A percentile compares a stretch with the other conserved stretches of the same genome.
Evolutionary conservation across 257 asterid genomes (phyloP).

Genomic region (Solanum virginianum): DNA sequence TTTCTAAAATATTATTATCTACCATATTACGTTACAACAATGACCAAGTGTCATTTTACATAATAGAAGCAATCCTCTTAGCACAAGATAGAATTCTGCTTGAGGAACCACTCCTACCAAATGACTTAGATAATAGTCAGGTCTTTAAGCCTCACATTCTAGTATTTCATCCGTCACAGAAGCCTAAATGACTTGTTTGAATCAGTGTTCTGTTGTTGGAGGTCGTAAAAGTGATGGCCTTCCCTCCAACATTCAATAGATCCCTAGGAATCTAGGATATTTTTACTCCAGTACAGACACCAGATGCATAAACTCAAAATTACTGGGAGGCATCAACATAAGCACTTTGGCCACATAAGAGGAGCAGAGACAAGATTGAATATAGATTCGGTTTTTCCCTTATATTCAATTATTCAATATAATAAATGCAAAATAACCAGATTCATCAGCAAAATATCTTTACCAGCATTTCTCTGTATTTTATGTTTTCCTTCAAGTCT

Average conservation of each 20-base stretch:
- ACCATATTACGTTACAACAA: neutral
- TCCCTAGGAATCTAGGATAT: neutral
- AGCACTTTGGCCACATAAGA: neutral
- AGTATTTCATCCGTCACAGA: neutral
- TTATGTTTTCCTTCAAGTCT: neutral
- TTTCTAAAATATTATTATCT: neutral
- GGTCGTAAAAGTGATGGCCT: neutral
- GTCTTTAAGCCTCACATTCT: neutral
- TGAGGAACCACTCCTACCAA: neutral
- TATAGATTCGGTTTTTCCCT: neutral
- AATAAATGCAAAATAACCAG: neutral
- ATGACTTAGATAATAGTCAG: neutral
- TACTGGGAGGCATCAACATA: neutral
- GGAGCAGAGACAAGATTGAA: neutral
- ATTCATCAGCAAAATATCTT: neutral
- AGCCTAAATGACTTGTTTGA: neutral
- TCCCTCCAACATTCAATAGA: neutral
- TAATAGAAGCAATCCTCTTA: neutral
- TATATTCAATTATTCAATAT: neutral
- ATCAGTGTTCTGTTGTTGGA: neutral
- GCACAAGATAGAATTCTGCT: neutral
- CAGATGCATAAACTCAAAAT: neutral
- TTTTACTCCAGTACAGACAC: neutral
- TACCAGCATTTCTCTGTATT: neutral
- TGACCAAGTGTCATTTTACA: neutral